Base-by-base conservation (phyloP, 768 basidiomycete species). In the Lentinula aciculospora region DNA sequence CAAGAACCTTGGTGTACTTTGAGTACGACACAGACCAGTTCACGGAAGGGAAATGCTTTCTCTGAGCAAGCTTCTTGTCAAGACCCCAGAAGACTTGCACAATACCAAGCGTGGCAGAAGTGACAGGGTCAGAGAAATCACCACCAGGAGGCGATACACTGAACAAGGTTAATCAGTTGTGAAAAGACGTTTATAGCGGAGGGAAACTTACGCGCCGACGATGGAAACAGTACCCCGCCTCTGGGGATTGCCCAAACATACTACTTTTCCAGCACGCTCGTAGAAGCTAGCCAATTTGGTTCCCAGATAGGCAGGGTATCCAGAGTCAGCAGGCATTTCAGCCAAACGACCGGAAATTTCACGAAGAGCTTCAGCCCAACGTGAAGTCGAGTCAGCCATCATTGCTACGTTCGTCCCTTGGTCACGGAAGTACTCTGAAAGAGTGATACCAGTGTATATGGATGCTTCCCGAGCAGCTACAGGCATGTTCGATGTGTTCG, bases 11-110 rank as follows among this genome's bases (percentile, higher is more conserved):
- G 61, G 88, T 90, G 74, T 99, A 98, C 72, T 99, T 99, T 59
- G 97, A 98, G 72, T 98, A 98, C 9, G 97, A 99, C n/a, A 97
- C 76, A 63, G 88, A 97, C 97, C 97, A 99, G 76, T 99, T 98
- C 71, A 99, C 96, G n/a, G 95, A 97, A 1, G 97, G 97, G 82
- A 99, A 99, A 71, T 99, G 95, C 72, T 99, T 98, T 61, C 96
- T 84, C 70, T 98, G 97, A 2, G 97, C 97, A 59, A 98, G 85
- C 70, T 96, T 94, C 85, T 99, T 99, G 76, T 98, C 97, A 27
- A 99, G 83, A 71, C 97, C 97, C 97, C 97, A 99, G 83, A 99
- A 99, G 63, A 98, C 97, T 68, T 98, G 97, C 9, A 99, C 97
- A 68, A 99, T 99, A 78, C 94, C 85, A 57, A 99, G 89, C 3